Evolutionary conservation across 2,329 filamentous ascomycete species (phyloP), one percentile per base, ranked within the genome.

Genomic region (Arthroderma sp.): DNA sequence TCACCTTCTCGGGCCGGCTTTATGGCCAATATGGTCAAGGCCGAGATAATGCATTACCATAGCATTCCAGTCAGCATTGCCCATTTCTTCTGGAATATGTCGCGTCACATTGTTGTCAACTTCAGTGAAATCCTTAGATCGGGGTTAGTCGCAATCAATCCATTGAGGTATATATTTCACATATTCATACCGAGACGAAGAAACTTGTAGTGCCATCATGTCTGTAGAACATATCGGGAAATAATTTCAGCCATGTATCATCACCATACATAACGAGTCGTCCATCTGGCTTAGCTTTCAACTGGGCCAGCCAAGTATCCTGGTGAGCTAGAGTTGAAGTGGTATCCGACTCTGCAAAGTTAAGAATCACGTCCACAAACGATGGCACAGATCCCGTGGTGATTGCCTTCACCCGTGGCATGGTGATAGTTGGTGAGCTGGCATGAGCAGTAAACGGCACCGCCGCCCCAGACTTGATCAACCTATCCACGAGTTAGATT

Each of bases 331-430:
- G 80, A 2, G 87, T 91, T 0, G 93, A 95, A 13, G 87, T 86
- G 2, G 88, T 91, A 69, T 98, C 93, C 17, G 85, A 90, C 72
- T 98, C 93, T 62, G 94, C 88, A 68, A 98, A 88, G 68, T 97
- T 98, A 59, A 98, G 79, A 61, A 98, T 95, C 15, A 96, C 86
- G 70, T 98, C 93, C 60, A 97, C 82, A 71, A 98, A 98, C 1
- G 91, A 97, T 2, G 93, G 93, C n/a, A 95, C 93, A 1, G 91
- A 96, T 60, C 93, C 93, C 1, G 93, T 97, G 0, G 93, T 98
- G 62, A 98, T 90, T 53, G 93, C 90, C 74, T 98, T 98, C 66
- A 98, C 84, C 61, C 91, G 85, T 43, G 93, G 93, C 93, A 98
- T 97, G 17, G 93, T 98, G 61, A 98, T 91, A 6, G 93, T 98